These are phyloP conservation scores for Cytospora mali DNA, from an alignment of 2,329 filamentous ascomycete species.

Conservation along the genomic window DNA sequence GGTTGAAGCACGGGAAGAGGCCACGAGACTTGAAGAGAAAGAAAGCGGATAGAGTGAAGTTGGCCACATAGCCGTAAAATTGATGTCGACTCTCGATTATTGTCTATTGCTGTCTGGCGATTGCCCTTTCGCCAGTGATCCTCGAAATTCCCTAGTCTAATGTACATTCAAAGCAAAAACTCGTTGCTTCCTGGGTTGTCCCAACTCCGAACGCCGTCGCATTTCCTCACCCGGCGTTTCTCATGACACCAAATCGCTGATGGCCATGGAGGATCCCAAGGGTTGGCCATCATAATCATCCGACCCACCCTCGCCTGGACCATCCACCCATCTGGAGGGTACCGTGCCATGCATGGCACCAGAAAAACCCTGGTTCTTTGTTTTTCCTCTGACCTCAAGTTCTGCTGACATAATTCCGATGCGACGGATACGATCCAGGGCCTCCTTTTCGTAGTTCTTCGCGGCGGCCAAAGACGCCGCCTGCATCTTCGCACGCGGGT, in stretches of 20 bases:
- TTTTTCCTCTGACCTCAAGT: constrained; percentile 63
- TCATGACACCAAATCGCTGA: constrained; percentile 10
- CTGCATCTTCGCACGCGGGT: constrained; percentile 72
- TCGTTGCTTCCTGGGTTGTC: not conserved
- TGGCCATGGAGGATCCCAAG: not conserved
- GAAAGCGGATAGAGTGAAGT: not conserved
- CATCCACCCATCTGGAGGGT: constrained; percentile 10
- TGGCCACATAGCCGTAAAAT: not conserved
- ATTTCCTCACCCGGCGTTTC: not conserved
- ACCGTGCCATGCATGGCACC: constrained; percentile 3
- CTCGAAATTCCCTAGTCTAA: not conserved
- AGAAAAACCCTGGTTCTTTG: constrained; percentile 14
- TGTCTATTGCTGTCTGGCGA: not conserved
- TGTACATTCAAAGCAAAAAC: constrained; percentile 12
- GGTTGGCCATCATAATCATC: constrained; percentile 13
- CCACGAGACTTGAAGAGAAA: not conserved
- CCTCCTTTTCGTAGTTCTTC: constrained; percentile 71
- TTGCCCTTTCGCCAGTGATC: not conserved
- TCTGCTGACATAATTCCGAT: constrained; percentile 77
- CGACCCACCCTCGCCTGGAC: not conserved
- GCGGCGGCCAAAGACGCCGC: constrained; percentile 68
- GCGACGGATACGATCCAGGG: constrained; percentile 74
- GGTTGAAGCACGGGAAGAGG: constrained; percentile 55
- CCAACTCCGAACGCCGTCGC: constrained; percentile 27
- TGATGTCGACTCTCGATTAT: not conserved